Conservation (phyloP, 75 land plant species). For the Cryptomeria japonica region DNA sequence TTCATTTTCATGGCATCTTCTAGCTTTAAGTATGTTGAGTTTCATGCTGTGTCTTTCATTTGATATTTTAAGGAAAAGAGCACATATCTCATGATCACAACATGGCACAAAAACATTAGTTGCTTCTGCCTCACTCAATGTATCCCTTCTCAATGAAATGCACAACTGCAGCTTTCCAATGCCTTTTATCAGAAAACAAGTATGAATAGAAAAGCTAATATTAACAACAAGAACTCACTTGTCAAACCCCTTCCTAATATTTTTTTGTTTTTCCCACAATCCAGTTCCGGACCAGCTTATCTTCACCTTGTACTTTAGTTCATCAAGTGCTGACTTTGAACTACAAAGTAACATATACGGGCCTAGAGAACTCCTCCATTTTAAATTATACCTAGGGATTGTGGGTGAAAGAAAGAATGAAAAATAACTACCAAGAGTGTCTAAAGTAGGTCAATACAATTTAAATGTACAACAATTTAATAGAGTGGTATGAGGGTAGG, state of each 20-base stretch:
- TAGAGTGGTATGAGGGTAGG: background rate
- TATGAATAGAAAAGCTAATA: background rate
- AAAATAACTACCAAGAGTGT: background rate
- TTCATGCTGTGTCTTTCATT: background rate
- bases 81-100: background rate
- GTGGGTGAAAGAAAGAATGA: background rate
- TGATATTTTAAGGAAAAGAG: background rate
- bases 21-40: background rate
- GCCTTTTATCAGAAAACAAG: background rate
- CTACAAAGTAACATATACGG: background rate
- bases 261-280: background rate
- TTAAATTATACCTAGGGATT: background rate
- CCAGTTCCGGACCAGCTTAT: background rate
- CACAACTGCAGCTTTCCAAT: slow-evolving; percentile 5
- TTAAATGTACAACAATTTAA: background rate
- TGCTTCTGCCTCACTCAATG: background rate
- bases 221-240: background rate
- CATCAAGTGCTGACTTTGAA: background rate
- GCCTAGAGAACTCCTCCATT: background rate
- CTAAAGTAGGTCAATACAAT: background rate
- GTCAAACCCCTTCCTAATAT: background rate
- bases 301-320: background rate
- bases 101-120: background rate
- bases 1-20: background rate
- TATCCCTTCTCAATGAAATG: background rate